phyloP scores from a whole-genome alignment of 2,329 filamentous ascomycete species.

The Diaporthe sp. region DNA sequence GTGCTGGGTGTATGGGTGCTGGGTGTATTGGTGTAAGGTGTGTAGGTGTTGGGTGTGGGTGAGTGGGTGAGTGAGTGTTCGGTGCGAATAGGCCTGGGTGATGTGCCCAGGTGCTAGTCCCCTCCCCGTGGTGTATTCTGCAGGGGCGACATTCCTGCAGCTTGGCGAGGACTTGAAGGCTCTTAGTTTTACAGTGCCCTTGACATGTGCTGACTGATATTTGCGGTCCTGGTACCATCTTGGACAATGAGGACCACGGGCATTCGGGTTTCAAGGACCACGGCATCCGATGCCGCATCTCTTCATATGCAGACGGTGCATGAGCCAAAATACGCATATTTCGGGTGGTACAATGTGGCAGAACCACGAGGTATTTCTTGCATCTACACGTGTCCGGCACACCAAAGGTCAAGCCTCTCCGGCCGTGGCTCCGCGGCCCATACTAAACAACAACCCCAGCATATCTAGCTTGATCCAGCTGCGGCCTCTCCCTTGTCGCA shows the following conservation, averaged over 20 bases:
- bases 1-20: no score
- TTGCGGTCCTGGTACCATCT: no score
- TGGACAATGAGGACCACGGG: not conserved
- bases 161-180: slow-evolving; percentile 10
- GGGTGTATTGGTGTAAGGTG: no score
- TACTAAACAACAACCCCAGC: not conserved
- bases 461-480: slow-evolving; percentile 3
- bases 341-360: slow-evolving; percentile 2
- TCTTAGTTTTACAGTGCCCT: not conserved
- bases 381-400: slow-evolving; percentile 6
- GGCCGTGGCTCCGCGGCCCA: not conserved
- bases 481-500: not conserved
- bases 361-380: not conserved
- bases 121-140: not conserved
- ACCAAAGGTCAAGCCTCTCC: not conserved
- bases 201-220: not conserved
- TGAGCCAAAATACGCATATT: not conserved
- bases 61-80: no score
- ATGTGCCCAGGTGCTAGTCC: no score
- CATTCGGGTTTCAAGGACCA: slow-evolving; percentile 3
- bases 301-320: not conserved
- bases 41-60: no score
- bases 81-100: no score
- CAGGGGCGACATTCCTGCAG: slow-evolving; percentile 21
- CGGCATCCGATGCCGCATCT: not conserved